Conservation (phyloP, 768 basidiomycete species). For the Leccinum fibrillosum region DNA sequence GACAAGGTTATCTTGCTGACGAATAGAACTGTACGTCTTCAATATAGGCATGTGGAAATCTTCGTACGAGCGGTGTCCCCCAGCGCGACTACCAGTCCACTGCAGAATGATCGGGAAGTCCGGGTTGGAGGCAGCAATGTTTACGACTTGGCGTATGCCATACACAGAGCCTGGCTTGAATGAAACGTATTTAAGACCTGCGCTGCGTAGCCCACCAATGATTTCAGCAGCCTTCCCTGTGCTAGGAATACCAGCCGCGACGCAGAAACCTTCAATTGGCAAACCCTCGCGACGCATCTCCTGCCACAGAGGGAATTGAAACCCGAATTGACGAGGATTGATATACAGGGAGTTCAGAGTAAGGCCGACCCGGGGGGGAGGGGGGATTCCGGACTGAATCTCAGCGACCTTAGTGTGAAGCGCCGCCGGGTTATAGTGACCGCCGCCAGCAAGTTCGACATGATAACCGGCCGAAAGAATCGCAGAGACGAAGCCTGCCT, state of each 20-base stretch:
- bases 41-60: conserved; percentile 98
- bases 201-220: conserved; percentile 73
- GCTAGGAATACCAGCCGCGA: conserved; percentile 95
- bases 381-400: conserved; percentile 69
- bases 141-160: conserved; percentile 95
- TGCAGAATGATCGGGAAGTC: conserved; percentile 97
- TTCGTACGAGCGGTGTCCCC: conserved; percentile 97
- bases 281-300: conserved; percentile 95
- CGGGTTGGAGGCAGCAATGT: conserved; percentile 90
- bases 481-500: conserved; percentile 92
- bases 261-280: conserved; percentile 98
- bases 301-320: conserved; percentile 98
- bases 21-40: conserved; percentile 85
- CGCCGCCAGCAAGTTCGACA: conserved; percentile 95
- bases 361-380: conserved; percentile 81
- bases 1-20: conserved; percentile 82
- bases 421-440: conserved; percentile 90
- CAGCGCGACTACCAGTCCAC: conserved; percentile 99
- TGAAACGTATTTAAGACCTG: conserved; percentile 92
- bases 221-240: conserved; percentile 98
- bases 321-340: conserved; percentile 94
- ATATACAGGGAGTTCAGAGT: conserved; percentile 96
- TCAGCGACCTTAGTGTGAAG: conserved; percentile 88
- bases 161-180: conserved; percentile 99
- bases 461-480: conserved; percentile 93